Percentiles rank a stretch among this genome's conserved stretches.
Evolutionary conservation across 2,329 filamentous ascomycete species (phyloP).

Genomic region (Colletotrichum tabaci): DNA sequence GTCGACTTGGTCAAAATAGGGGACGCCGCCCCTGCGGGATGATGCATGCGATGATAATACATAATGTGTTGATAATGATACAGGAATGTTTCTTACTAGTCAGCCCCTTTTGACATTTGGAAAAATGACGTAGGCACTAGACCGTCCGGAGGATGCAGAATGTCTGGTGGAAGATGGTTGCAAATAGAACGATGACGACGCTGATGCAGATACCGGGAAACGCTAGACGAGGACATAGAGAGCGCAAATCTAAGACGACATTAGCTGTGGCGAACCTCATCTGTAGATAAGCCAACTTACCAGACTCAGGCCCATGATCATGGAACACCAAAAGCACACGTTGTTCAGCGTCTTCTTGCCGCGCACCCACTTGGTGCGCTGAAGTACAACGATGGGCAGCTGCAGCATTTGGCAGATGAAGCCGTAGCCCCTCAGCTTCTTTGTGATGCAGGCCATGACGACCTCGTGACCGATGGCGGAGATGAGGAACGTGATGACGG

Average conservation of each 20-base stretch:
- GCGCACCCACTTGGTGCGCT: conserved; percentile 83
- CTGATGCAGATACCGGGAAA: background rate
- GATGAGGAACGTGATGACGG: conserved; percentile 91
- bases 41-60: conserved; percentile 5
- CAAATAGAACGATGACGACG: background rate
- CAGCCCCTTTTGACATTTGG: background rate
- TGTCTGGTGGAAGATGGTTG: background rate
- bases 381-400: conserved; percentile 93
- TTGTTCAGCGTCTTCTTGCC: conserved; percentile 87
- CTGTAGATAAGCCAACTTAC: conserved; percentile 63
- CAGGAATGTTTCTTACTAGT: background rate
- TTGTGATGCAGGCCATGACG: conserved; percentile 97
- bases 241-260: conserved; percentile 62
- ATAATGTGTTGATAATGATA: conserved; percentile 7
- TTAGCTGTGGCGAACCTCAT: conserved; percentile 42
- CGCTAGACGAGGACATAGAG: conserved; percentile 66
- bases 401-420: conserved; percentile 97
- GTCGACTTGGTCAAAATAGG: background rate
- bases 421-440: conserved; percentile 95
- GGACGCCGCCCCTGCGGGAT: conserved; percentile 19
- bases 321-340: conserved; percentile 90
- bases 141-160: background rate
- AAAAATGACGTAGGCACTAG: background rate
- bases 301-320: conserved; percentile 88
- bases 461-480: conserved; percentile 93